Evolutionary conservation across 495 filamentous ascomycete species (phyloP).

Genomic region (Aspergillus homomorphus): DNA sequence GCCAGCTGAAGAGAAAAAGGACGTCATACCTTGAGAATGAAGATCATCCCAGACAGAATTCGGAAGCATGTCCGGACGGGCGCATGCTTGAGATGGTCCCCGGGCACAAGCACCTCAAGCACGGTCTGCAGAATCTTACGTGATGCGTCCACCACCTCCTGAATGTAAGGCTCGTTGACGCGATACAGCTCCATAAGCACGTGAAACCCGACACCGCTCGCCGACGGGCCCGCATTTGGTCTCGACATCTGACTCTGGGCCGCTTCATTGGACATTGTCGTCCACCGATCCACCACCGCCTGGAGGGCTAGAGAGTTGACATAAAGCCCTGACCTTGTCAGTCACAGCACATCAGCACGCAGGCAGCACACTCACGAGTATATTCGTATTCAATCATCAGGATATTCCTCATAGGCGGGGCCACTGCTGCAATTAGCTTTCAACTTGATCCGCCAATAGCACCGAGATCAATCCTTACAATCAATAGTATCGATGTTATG

Average conservation of each 20-base stretch:
- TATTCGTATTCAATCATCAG: slow-evolving; percentile 90
- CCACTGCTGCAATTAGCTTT: slow-evolving; percentile 44
- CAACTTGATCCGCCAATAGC: not conserved
- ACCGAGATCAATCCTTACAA: slow-evolving; percentile 22
- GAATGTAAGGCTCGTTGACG: slow-evolving; percentile 70
- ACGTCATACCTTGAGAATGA: slow-evolving; percentile 67
- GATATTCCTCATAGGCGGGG: slow-evolving; percentile 75
- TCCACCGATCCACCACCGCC: slow-evolving; percentile 91
- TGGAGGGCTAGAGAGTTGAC: slow-evolving; percentile 91
- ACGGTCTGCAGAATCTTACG: slow-evolving; percentile 80
- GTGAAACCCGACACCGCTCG: slow-evolving; percentile 42
- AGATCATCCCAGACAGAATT: slow-evolving; percentile 92
- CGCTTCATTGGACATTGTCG: slow-evolving; percentile 60
- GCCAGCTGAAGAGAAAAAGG: not conserved
- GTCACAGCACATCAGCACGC: not conserved
- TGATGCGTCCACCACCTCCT: slow-evolving; percentile 82
- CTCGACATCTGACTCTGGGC: slow-evolving; percentile 42
- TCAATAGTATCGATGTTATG: slow-evolving; percentile 67
- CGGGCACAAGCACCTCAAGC: slow-evolving; percentile 76
- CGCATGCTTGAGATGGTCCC: slow-evolving; percentile 82
- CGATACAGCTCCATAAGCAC: slow-evolving; percentile 56
- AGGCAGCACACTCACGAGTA: slow-evolving; percentile 51
- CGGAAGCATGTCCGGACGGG: slow-evolving; percentile 93
- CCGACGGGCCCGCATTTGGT: slow-evolving; percentile 36
- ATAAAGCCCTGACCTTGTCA: slow-evolving; percentile 55